These are phyloP conservation scores for Aspergillus quadrilineatus DNA, from an alignment of 2,329 filamentous ascomycete genomes.

Conservation along the genomic window DNA sequence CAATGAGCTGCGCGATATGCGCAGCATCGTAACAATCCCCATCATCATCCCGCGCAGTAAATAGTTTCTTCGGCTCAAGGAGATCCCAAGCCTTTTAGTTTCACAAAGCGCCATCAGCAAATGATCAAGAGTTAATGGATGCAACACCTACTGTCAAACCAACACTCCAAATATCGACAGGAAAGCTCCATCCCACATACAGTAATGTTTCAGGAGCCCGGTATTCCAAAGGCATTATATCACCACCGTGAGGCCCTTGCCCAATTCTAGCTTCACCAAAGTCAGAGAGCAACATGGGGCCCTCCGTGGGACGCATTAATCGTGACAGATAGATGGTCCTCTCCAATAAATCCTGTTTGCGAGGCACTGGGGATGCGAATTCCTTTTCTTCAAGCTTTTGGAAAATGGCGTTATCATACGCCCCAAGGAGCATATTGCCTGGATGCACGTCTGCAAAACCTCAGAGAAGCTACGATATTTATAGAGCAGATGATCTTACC, in stretches of 20 bases:
- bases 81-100: slow-evolving; percentile 44
- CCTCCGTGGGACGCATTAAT: slow-evolving; percentile 26
- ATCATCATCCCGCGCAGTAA: slow-evolving; percentile 45
- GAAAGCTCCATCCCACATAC: slow-evolving; percentile 32
- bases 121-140: not conserved
- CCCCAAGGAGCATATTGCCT: slow-evolving; percentile 33
- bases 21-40: not conserved
- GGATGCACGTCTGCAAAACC: slow-evolving; percentile 30
- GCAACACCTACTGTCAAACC: slow-evolving; percentile 30
- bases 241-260: slow-evolving; percentile 22
- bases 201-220: slow-evolving; percentile 33
- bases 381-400: slow-evolving; percentile 30
- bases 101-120: slow-evolving; percentile 8
- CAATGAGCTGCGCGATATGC: not conserved
- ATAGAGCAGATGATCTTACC: slow-evolving; percentile 19
- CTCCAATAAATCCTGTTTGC: slow-evolving; percentile 38
- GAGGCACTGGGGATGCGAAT: slow-evolving; percentile 28
- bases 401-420: slow-evolving; percentile 30
- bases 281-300: slow-evolving; percentile 31
- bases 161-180: slow-evolving; percentile 36
- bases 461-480: not conserved
- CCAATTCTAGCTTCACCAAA: slow-evolving; percentile 34
- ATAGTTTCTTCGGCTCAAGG: slow-evolving; percentile 45
- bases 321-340: slow-evolving; percentile 34
- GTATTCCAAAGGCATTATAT: slow-evolving; percentile 32